Base-by-base conservation (phyloP, 352 stramenopile genomes). In the Phytophthora cactorum region DNA sequence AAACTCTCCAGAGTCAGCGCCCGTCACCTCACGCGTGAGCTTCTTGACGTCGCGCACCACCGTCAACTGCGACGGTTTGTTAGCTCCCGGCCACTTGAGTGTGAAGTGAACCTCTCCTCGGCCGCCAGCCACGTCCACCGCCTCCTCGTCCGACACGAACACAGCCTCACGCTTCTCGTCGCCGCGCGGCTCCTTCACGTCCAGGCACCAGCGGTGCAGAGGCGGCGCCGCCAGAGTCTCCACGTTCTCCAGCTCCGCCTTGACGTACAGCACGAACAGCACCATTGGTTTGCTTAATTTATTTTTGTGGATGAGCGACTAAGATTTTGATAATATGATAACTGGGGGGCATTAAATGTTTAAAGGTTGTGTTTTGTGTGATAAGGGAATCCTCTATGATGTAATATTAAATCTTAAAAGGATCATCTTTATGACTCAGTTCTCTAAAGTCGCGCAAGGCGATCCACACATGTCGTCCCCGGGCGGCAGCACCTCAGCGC, bases 11-110 rank as follows among this genome's bases (percentile, higher is more conserved):
- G 81, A 92, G 68, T 94, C 87, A 1, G 84, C 72, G 9, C 45
- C 80, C 9, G 64, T 75, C 25, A 96, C 59, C 1, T 64, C 69
- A 28, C 86, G 82, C 63, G 85, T 93, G 61, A 93, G 79, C 59
- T 93, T 95, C 75, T 96, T 96, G n/a, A 94, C 72, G 67, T 95
- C 86, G 32, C 86, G 84, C 52, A 95, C 77, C 34, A 96, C 86
- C 45, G 84, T 93, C 63, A 96, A 76, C 68, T 93, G 82, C 65
- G 81, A 77, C 38, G 88, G 74, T 61, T 95, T 95, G 58, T 83
- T 92, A 25, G 88, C 78, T 47, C 89, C 89, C 2, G 88, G 89
- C 86, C 86, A 96, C 79, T 92, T 96, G 65, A 96, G 78, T 53
- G 88, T 68, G 38, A 95, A 96, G 51, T 96, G 87, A 51, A 80